Percentiles rank a stretch among this genome's conserved stretches.
phyloP scores from a whole-genome alignment of 345 rosid genomes.

The Linum trigynum region DNA sequence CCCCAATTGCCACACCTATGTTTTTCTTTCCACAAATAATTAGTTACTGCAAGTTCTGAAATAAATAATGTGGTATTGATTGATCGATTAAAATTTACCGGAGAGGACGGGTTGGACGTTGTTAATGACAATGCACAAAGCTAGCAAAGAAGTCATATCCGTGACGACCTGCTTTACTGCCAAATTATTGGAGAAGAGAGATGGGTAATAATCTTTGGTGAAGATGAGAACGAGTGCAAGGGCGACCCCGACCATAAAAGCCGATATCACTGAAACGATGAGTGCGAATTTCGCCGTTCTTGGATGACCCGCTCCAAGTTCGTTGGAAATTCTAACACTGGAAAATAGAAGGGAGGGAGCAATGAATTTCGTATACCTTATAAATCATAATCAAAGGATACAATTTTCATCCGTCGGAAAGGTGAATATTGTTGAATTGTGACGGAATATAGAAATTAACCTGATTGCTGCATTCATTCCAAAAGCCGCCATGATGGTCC shows the following conservation, averaged over 20 bases:
- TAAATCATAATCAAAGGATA: too few species aligned
- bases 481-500: too few species aligned
- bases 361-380: too few species aligned
- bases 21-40: background rate
- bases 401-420: too few species aligned
- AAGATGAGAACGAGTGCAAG: constrained; percentile 43
- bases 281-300: constrained; percentile 48
- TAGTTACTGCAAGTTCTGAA: background rate
- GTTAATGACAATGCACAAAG: constrained; percentile 37
- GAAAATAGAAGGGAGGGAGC: background rate
- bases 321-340: constrained; percentile 78
- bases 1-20: constrained; percentile 46
- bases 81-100: constrained; percentile 24
- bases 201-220: constrained; percentile 40
- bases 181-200: constrained; percentile 44
- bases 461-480: too few species aligned
- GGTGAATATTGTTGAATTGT: too few species aligned
- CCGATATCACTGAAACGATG: constrained; percentile 46
- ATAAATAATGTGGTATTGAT: background rate
- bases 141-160: constrained; percentile 64
- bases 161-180: constrained; percentile 44
- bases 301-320: constrained; percentile 67
- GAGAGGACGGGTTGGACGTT: constrained; percentile 63
- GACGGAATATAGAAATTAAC: too few species aligned
- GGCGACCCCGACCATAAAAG: constrained; percentile 37